phyloP scores from a whole-genome alignment of 2,329 filamentous ascomycete species.

The Calonectria pauciramosa region DNA sequence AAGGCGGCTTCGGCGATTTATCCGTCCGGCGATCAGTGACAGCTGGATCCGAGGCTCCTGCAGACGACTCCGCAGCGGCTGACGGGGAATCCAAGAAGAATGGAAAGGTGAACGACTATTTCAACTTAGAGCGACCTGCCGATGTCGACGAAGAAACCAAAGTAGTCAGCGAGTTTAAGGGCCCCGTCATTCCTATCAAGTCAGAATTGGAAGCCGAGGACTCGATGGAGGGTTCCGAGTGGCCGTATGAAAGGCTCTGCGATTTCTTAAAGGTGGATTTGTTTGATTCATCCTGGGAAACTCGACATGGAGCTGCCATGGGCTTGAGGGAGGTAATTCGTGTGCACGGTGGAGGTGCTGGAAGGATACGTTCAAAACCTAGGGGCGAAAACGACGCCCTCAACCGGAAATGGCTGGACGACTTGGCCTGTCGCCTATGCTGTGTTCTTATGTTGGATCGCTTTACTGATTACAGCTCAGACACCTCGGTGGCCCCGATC shows the following conservation, averaged over 20 bases:
- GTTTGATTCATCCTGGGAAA: conserved; percentile 95
- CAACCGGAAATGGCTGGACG: conserved; percentile 91
- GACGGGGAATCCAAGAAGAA: conserved; percentile 71
- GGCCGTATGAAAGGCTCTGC: conserved; percentile 94
- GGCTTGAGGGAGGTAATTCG: conserved; percentile 91
- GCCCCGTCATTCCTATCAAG: conserved; percentile 83
- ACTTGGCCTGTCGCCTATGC: conserved; percentile 93
- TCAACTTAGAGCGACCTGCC: conserved; percentile 84
- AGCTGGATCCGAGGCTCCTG: conserved; percentile 71
- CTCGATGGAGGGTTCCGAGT: conserved; percentile 83
- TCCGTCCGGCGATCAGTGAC: conserved; percentile 75
- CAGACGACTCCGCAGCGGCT: conserved; percentile 69
- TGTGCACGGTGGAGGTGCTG: conserved; percentile 91
- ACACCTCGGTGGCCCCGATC: conserved; percentile 96
- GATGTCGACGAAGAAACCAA: conserved; percentile 91
- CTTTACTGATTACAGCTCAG: conserved; percentile 97
- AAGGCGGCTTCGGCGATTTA: conserved; percentile 90
- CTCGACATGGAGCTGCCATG: conserved; percentile 95
- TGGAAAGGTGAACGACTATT: conserved; percentile 83
- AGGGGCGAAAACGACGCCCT: conserved; percentile 81
- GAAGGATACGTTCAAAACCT: conserved; percentile 78
- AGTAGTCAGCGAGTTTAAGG: conserved; percentile 96
- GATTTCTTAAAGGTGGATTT: conserved; percentile 95
- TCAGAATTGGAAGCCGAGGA: conserved; percentile 86
- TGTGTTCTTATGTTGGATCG: conserved; percentile 98